These are phyloP conservation scores for Nicotiana attenuata DNA, from an alignment of 257 asterid species.

Conservation along the genomic window DNA sequence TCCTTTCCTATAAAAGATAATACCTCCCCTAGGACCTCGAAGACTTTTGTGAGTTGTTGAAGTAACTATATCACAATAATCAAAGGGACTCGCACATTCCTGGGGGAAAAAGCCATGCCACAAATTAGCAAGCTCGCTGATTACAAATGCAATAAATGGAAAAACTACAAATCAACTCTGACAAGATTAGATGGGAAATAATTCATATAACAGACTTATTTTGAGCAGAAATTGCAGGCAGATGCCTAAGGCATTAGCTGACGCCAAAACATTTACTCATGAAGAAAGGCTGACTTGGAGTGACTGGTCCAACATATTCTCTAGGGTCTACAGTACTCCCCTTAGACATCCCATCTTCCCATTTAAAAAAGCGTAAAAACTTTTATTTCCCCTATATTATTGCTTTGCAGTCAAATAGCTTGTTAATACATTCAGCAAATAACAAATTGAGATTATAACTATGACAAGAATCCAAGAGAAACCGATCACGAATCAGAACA, in stretches of 20 bases:
- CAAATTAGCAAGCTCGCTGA: constrained; percentile 3
- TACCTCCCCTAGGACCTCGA: constrained; percentile 91
- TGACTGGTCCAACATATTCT: background rate
- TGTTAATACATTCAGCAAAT: background rate
- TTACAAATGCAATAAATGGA: background rate
- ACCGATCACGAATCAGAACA: background rate
- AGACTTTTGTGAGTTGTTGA: constrained; percentile 94
- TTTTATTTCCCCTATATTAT: background rate
- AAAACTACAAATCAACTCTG: background rate
- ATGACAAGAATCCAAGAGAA: background rate
- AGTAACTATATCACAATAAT: constrained; percentile 75
- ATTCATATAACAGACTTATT: background rate
- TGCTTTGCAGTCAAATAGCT: background rate
- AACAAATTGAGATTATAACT: background rate
- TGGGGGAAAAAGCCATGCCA: constrained; percentile 25
- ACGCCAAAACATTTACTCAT: background rate
- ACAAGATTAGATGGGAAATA: background rate
- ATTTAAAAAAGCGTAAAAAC: background rate
- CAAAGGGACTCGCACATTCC: constrained; percentile 84
- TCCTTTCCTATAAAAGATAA: constrained; percentile 80
- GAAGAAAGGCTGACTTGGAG: background rate
- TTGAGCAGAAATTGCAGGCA: background rate
- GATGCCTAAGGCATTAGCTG: background rate
- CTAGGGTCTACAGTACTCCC: background rate
- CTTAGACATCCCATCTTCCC: background rate